Evolutionary conservation across 495 filamentous ascomycete genomes (phyloP).

Genomic region (Neurospora tetraspora): DNA sequence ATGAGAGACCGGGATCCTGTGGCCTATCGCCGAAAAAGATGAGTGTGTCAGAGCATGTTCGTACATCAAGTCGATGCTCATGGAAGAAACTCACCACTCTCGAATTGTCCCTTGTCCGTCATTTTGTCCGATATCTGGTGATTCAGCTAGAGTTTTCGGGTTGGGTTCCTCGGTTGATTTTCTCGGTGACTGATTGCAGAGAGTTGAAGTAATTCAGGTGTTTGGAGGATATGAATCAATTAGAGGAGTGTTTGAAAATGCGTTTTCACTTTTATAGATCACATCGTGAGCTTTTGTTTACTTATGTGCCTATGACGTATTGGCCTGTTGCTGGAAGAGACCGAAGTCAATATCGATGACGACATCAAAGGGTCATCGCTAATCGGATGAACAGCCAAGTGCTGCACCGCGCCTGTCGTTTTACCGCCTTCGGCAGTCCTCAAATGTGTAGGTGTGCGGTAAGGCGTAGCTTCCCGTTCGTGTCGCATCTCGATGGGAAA

Average conservation of each 20-base stretch:
- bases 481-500: not conserved
- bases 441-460: not conserved
- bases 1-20: constrained; percentile 57
- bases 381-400: not conserved
- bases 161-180: not conserved
- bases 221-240: not conserved
- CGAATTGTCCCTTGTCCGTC: constrained; percentile 39
- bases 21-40: constrained; percentile 36
- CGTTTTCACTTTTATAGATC: not conserved
- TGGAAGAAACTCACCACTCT: constrained; percentile 31
- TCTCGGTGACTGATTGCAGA: not conserved
- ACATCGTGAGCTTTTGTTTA: not conserved
- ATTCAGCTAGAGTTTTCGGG: not conserved
- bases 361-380: not conserved
- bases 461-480: not conserved
- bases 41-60: not conserved
- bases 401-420: not conserved
- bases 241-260: not conserved
- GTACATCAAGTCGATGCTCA: not conserved
- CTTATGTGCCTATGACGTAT: not conserved
- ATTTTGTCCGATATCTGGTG: constrained; percentile 5
- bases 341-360: not conserved
- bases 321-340: not conserved
- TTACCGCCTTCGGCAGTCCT: not conserved
- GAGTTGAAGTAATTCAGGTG: not conserved